phyloP scores from a whole-genome alignment of 768 basidiomycete species.

The Tulasnella calospora region DNA sequence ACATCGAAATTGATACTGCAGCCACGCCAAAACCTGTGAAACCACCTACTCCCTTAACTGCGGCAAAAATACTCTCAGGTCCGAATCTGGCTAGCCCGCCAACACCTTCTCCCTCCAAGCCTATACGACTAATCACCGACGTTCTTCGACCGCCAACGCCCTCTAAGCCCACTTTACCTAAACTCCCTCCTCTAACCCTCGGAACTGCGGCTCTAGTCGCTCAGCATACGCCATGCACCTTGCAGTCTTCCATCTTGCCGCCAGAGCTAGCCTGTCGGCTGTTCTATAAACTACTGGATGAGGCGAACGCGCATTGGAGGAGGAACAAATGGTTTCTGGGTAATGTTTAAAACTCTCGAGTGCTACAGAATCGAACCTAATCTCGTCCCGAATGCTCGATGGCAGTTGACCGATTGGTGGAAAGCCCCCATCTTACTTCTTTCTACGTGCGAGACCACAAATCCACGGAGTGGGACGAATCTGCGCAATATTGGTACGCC shows the following conservation, averaged over 20 bases:
- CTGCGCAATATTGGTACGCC: slow-evolving; percentile 66
- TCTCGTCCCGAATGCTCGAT: no score
- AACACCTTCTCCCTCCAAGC: slow-evolving; percentile 27
- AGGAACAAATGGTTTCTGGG: slow-evolving; percentile 78
- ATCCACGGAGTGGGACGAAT: slow-evolving; percentile 53
- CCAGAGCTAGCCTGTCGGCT: slow-evolving; percentile 68
- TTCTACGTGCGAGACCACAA: slow-evolving; percentile 57
- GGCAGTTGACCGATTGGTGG: slow-evolving; percentile 62
- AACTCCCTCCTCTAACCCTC: slow-evolving; percentile 58
- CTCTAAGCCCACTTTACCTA: slow-evolving; percentile 36
- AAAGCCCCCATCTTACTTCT: slow-evolving; percentile 77
- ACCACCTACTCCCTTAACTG: neutral
- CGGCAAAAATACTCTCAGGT: slow-evolving; percentile 21
- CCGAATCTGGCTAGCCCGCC: neutral
- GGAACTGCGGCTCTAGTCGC: slow-evolving; percentile 59
- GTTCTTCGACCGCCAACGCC: slow-evolving; percentile 51
- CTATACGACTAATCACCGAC: slow-evolving; percentile 46
- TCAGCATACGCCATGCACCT: slow-evolving; percentile 66
- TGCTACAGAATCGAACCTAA: neutral
- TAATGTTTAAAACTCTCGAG: neutral
- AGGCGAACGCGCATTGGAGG: slow-evolving; percentile 54
- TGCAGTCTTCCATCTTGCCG: slow-evolving; percentile 65
- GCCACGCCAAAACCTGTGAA: neutral
- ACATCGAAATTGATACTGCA: neutral
- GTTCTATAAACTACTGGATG: slow-evolving; percentile 66